Evolutionary conservation across 2,329 filamentous ascomycete species (phyloP), one percentile per base, ranked within the genome.

Genomic region (Aspergillus quadricinctus): DNA sequence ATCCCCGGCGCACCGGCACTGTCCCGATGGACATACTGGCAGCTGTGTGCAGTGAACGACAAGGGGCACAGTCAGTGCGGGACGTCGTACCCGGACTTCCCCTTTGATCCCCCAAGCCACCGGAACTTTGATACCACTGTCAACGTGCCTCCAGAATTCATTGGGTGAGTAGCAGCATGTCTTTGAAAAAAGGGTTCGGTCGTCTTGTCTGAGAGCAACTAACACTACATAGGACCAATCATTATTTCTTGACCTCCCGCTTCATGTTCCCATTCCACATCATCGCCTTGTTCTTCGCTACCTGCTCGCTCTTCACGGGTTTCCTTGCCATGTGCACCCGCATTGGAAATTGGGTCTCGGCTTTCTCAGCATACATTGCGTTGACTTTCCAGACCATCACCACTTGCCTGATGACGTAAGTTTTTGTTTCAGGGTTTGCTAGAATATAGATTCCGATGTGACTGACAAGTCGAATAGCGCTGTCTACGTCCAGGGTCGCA

Each of bases 241-340:
- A 79, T 60, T 96, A 87, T 80, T 97, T 83, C 78, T 90, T 92
- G 76, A 81, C 94, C 70, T 95, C 91, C 78, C 85, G 93, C 43
- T 96, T 97, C 78, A 88, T 90, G 73, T 97, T 93, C 83, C 90
- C 92, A 40, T 94, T 96, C 75, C 89, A 89, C 78, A 79, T 97
- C 55, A 87, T 97, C 63, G 85, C 86, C 19, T 83, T 97, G 40
- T 86, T 96, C 80, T 94, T 96, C 72, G 83, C 71, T 48, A 73
- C 77, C 14, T 60, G 69, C 54, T 75, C 77, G 2, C 72, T 82
- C 17, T 69, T 80, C 57, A 73, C 74, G 28, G 78, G 80, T 8
- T 63, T 78, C 8, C 64, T 79, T 54, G 74, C 77, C 21, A 72
- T 82, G 43, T 84, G 81, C 69, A 78, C 80, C 4, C 78, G 81